Conservation (phyloP, 257 asterid genomes). For the Linderniella brevidens region DNA sequence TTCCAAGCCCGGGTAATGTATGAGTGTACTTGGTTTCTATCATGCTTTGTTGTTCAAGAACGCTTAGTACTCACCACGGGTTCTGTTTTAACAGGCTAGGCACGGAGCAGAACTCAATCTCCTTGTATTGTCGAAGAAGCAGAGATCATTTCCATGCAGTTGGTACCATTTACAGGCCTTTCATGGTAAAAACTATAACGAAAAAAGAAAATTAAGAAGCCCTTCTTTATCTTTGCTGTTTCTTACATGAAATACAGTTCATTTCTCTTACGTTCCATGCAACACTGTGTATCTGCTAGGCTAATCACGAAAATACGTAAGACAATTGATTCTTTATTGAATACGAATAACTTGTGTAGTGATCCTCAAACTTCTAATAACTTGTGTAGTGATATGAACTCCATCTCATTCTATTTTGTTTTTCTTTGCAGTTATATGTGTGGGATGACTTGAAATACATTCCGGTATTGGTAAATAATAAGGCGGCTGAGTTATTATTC, state of each 20-base stretch:
- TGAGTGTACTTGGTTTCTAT: constrained; percentile 1
- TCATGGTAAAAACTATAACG: constrained; percentile 25
- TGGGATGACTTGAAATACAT: constrained; percentile 46
- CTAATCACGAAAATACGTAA: no score
- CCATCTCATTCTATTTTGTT: neutral
- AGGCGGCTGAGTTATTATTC: constrained; percentile 46
- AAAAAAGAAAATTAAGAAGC: no score
- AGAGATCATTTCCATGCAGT: constrained; percentile 30
- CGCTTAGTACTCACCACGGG: constrained; percentile 1
- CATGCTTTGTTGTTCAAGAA: constrained; percentile 4
- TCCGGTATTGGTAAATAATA: constrained; percentile 38
- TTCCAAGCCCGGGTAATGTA: constrained; percentile 22
- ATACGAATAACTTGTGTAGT: no score
- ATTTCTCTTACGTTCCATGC: neutral
- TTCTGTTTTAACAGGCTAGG: constrained; percentile 23
- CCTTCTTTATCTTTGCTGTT: no score
- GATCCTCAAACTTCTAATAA: no score
- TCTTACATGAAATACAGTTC: neutral
- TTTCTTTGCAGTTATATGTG: constrained; percentile 37
- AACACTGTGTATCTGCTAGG: neutral
- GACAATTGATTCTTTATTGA: no score
- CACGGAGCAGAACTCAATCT: constrained; percentile 16
- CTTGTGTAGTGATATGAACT: neutral
- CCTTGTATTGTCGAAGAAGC: constrained; percentile 37
- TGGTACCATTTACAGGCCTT: constrained; percentile 53